phyloP scores from a whole-genome alignment of 768 basidiomycete species.

The Cystoderma amianthinum region DNA sequence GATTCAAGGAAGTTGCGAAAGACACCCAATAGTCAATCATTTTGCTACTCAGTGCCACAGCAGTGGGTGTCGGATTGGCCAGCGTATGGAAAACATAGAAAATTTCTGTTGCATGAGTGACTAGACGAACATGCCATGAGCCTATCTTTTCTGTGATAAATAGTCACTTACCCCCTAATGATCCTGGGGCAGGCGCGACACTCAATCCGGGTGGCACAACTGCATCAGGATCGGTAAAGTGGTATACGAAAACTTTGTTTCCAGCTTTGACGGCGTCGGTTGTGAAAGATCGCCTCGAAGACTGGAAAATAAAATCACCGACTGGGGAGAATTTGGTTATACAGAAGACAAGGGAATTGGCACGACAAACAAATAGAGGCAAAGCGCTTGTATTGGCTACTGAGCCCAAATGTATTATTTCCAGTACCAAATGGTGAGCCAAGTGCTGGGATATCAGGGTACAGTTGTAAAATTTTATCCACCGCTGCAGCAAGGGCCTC shows the following conservation, averaged over 20 bases:
- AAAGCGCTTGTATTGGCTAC: constrained; percentile 22
- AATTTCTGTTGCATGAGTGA: constrained; percentile 9
- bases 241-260: constrained; percentile 7
- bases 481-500: constrained; percentile 12
- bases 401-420: constrained; percentile 33
- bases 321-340: constrained; percentile 5
- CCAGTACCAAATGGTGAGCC: constrained; percentile 43
- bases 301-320: constrained; percentile 15
- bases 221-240: constrained; percentile 11
- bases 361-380: constrained; percentile 14
- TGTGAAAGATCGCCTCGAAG: constrained; percentile 6
- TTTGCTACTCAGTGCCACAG: constrained; percentile 5
- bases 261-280: constrained; percentile 2
- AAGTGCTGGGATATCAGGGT: constrained; percentile 31
- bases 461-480: constrained; percentile 23
- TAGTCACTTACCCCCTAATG: not conserved
- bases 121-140: constrained; percentile 3
- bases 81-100: constrained; percentile 7
- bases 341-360: too few relatives aligned
- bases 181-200: not conserved
- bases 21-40: constrained; percentile 16
- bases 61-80: constrained; percentile 5
- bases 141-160: not conserved
- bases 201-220: constrained; percentile 2
- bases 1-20: constrained; percentile 9